These are phyloP conservation scores for Termitomyces titanicus DNA, from an alignment of 768 basidiomycete genomes.

Conservation along the genomic window DNA sequence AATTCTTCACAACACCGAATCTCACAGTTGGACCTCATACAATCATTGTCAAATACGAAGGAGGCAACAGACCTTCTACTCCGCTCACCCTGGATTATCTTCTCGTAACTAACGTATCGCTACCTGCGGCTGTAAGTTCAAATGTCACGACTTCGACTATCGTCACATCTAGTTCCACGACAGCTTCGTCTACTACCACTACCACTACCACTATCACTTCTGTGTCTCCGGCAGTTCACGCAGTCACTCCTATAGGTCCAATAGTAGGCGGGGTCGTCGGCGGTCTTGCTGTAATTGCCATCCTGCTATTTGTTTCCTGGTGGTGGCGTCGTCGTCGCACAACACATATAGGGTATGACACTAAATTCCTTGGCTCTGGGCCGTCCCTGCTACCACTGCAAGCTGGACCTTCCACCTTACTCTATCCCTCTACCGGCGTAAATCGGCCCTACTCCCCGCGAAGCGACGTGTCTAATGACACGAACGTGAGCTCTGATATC, in stretches of 20 bases:
- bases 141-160: background rate
- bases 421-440: no score
- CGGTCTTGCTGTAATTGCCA: slow-evolving; percentile 1
- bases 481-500: background rate
- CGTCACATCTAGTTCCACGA: no score
- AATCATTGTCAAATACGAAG: slow-evolving; percentile 5
- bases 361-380: no score
- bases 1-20: slow-evolving; percentile 8
- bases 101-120: background rate
- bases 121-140: background rate
- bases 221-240: background rate
- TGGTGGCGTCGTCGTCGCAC: background rate
- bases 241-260: slow-evolving; percentile 6
- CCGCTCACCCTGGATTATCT: slow-evolving; percentile 8
- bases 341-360: background rate
- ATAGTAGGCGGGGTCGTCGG: slow-evolving; percentile 12
- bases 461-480: background rate
- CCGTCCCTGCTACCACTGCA: no score
- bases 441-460: no score
- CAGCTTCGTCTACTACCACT: background rate
- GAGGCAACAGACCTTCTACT: background rate
- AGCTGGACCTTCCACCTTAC: no score
- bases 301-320: slow-evolving; percentile 1
- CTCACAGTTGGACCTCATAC: slow-evolving; percentile 3
- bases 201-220: background rate